Percentiles rank a stretch among this genome's conserved stretches.
Evolutionary conservation across 2,329 filamentous ascomycete genomes (phyloP).

Genomic region (Ophiostoma sp.): DNA sequence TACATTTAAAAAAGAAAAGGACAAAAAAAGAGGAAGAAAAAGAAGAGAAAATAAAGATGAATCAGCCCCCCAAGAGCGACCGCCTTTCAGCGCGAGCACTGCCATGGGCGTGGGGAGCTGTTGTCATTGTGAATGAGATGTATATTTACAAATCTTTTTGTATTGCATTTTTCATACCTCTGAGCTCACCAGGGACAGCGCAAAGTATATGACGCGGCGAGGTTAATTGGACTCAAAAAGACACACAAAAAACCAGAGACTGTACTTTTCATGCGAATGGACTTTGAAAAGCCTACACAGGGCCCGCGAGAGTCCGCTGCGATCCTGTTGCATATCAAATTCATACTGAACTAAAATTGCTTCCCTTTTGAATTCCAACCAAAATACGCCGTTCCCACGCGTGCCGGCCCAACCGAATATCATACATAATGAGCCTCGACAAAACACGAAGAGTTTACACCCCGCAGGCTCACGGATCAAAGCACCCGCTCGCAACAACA

Average conservation of each 20-base stretch:
- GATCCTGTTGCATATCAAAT: background rate
- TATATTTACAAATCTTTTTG: no score
- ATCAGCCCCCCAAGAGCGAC: no score
- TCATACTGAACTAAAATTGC: background rate
- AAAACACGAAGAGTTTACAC: background rate
- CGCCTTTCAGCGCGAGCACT: no score
- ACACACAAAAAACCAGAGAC: background rate
- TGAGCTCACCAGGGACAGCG: background rate
- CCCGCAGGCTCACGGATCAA: constrained; percentile 48
- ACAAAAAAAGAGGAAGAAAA: no score
- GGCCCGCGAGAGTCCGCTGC: background rate
- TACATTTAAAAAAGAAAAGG: no score
- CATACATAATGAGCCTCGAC: background rate
- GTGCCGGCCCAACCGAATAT: background rate
- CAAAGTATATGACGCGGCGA: background rate
- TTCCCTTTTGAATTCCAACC: background rate
- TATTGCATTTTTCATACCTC: background rate
- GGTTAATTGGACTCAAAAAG: background rate
- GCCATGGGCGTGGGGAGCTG: no score
- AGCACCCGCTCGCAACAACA: constrained; percentile 78
- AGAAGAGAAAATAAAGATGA: no score
- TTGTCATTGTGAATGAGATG: no score
- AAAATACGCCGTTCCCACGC: background rate
- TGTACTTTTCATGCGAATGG: background rate
- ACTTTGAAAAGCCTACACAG: background rate